Conservation (phyloP, 1,284 basidiomycete species). For the Fomitiporia mediterranea region DNA sequence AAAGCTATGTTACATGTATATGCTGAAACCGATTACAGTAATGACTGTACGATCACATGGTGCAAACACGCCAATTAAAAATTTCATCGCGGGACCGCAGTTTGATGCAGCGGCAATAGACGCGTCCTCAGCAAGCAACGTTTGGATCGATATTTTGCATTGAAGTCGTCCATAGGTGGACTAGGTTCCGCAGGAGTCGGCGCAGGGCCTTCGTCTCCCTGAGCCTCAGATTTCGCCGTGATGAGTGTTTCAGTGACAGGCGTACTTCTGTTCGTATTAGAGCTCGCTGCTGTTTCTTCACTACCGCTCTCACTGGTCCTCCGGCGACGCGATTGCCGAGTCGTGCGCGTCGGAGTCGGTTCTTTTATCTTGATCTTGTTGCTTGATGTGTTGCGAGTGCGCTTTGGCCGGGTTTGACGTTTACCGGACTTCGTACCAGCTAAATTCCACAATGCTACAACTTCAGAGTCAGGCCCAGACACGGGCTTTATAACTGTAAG, state of each 20-base stretch:
- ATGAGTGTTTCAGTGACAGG: neutral
- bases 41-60: slow-evolving; percentile 2
- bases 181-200: neutral
- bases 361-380: neutral
- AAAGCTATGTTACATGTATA: too few relatives aligned
- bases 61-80: slow-evolving; percentile 5
- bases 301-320: slow-evolving; percentile 12
- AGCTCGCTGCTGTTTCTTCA: neutral
- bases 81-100: neutral
- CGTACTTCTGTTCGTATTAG: neutral
- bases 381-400: slow-evolving; percentile 2
- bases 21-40: too few relatives aligned
- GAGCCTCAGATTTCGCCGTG: neutral
- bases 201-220: neutral
- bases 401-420: slow-evolving; percentile 9
- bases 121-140: neutral
- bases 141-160: slow-evolving; percentile 9
- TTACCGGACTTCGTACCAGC: slow-evolving; percentile 9
- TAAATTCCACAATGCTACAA: neutral
- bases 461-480: slow-evolving; percentile 4
- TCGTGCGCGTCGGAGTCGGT: slow-evolving; percentile 9
- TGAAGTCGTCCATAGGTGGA: neutral
- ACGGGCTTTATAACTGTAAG: too few relatives aligned
- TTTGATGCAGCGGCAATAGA: neutral
- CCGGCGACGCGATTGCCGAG: slow-evolving; percentile 2